A percentile compares a stretch with the other conserved stretches of the same genome.
Evolutionary conservation across 305 asterid genomes (phyloP).

Genomic region (Rubia tinctorum): DNA sequence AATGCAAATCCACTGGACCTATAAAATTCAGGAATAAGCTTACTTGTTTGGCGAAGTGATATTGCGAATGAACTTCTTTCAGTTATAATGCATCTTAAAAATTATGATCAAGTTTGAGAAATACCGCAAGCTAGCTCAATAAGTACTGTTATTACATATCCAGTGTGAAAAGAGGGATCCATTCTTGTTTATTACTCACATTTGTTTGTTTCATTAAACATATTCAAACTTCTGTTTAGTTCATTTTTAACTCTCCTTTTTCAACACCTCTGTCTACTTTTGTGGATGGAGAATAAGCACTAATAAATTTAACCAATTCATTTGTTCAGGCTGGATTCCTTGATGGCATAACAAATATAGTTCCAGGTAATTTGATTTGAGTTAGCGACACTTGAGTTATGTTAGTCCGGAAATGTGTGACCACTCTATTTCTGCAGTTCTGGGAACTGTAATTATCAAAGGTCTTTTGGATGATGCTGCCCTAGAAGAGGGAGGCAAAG

Average conservation of each 20-base stretch:
- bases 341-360: slow-evolving; percentile 74
- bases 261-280: neutral
- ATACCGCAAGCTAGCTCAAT: neutral
- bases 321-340: slow-evolving; percentile 82
- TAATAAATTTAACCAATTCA: neutral
- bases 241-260: neutral
- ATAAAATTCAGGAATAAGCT: neutral
- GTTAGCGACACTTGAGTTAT: slow-evolving; percentile 1
- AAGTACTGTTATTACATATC: neutral
- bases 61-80: neutral
- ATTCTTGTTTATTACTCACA: neutral
- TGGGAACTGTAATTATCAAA: slow-evolving; percentile 77
- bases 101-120: neutral
- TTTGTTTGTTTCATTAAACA: neutral
- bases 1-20: neutral
- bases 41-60: neutral
- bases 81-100: neutral
- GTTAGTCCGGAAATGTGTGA: slow-evolving; percentile 6
- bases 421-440: slow-evolving; percentile 43
- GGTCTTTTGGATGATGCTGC: slow-evolving; percentile 61
- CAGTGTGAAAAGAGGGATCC: neutral
- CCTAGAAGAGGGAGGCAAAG: slow-evolving; percentile 73
- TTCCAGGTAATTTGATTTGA: slow-evolving; percentile 58
- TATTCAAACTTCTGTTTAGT: neutral
- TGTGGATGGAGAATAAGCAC: neutral